These are phyloP conservation scores for Coemansia sp. DNA, from an alignment of 192 early-diverging fungal genomes.

Conservation along the genomic window DNA sequence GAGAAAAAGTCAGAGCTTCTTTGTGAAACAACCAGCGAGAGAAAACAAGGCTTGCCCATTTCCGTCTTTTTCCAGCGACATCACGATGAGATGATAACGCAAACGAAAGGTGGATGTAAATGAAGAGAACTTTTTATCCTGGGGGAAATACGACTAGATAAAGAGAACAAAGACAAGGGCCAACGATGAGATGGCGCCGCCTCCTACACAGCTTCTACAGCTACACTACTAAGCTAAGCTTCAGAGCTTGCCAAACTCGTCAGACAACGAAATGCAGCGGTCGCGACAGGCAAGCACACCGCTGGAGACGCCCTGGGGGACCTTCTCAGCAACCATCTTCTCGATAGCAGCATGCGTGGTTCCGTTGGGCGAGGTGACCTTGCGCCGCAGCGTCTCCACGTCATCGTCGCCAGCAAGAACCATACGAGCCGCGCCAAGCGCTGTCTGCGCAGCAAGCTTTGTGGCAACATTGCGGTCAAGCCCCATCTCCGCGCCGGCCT, in stretches of 20 bases:
- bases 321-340: constrained; percentile 61
- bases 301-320: constrained; percentile 33
- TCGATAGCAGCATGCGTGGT: constrained; percentile 91
- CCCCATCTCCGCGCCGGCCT: constrained; percentile 75
- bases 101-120: no score
- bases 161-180: no score
- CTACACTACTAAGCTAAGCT: neutral
- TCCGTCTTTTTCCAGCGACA: no score
- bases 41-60: neutral
- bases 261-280: constrained; percentile 34
- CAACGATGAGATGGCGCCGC: no score
- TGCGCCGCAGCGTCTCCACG: constrained; percentile 72
- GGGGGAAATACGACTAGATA: no score
- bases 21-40: neutral
- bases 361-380: constrained; percentile 91
- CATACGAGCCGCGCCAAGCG: constrained; percentile 88
- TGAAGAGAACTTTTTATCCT: no score
- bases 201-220: no score
- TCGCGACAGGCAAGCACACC: constrained; percentile 33
- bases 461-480: constrained; percentile 71
- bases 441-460: constrained; percentile 86
- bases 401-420: constrained; percentile 68
- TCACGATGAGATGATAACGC: no score
- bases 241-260: constrained; percentile 50
- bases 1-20: neutral